Conservation (phyloP, 1,139 yeast genomes). For the Yamadazyma songkhlaensis region DNA sequence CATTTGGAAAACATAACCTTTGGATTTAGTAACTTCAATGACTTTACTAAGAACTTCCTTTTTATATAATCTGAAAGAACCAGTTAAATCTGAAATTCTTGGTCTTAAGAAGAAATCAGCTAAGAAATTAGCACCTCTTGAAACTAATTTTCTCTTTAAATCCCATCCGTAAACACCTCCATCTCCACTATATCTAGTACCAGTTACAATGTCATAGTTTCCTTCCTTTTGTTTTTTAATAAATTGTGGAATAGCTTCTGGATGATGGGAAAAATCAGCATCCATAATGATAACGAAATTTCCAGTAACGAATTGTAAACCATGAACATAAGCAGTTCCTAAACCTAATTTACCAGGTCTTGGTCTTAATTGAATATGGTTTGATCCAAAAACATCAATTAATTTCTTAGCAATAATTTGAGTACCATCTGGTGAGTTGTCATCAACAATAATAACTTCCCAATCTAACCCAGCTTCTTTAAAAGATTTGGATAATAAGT, state of each 20-base stretch:
- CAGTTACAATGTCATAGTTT: constrained; percentile 77
- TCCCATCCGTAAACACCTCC: constrained; percentile 91
- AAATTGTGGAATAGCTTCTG: constrained; percentile 76
- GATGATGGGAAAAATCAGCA: constrained; percentile 83
- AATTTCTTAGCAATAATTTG: constrained; percentile 70
- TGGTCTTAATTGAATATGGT: constrained; percentile 65
- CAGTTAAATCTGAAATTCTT: constrained; percentile 72
- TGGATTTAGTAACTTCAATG: constrained; percentile 67
- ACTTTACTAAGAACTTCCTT: constrained; percentile 66
- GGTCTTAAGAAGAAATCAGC: constrained; percentile 75
- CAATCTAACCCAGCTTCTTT: constrained; percentile 58
- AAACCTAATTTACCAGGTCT: constrained; percentile 79
- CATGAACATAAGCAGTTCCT: constrained; percentile 83
- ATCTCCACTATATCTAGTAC: constrained; percentile 77
- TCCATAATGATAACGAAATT: constrained; percentile 81
- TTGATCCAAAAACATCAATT: constrained; percentile 58
- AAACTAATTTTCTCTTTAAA: constrained; percentile 72
- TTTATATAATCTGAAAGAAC: constrained; percentile 75
- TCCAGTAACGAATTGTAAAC: constrained; percentile 69
- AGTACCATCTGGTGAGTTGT: constrained; percentile 81
- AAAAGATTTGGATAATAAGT: constrained; percentile 72
- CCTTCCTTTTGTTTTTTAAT: constrained; percentile 64
- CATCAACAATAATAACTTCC: constrained; percentile 81
- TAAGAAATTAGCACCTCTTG: constrained; percentile 79
- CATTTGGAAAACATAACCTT: constrained; percentile 88